A percentile compares a stretch with the other conserved stretches of the same genome.
phyloP scores from a whole-genome alignment of 2,329 filamentous ascomycete species.

The Trichoderma hamatum region DNA sequence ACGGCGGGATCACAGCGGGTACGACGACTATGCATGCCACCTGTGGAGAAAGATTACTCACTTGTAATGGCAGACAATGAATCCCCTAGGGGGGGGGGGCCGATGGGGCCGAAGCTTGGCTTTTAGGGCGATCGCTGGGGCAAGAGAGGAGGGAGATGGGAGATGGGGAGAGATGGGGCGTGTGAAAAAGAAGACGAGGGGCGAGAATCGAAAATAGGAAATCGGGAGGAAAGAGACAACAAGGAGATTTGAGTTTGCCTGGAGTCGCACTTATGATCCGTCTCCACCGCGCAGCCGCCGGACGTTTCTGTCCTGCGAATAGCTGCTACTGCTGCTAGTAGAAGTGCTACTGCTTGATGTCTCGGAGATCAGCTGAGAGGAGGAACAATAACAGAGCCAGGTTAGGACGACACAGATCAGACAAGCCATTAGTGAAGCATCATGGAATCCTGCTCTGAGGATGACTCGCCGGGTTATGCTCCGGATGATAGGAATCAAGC shows the following conservation, averaged over 20 bases:
- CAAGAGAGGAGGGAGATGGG: not conserved
- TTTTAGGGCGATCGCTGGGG: conserved; percentile 22
- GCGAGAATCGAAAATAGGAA: conserved; percentile 1
- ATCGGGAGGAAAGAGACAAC: conserved; percentile 6
- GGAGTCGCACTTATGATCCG: not conserved
- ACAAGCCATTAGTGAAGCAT: not conserved
- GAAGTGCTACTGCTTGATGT: not conserved
- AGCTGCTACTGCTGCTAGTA: not conserved
- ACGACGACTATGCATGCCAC: conserved; percentile 14
- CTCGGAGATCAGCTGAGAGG: not conserved
- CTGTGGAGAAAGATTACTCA: conserved; percentile 1
- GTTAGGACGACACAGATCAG: not conserved
- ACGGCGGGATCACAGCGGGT: conserved; percentile 17
- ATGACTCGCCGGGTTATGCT: not conserved
- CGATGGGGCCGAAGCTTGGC: conserved; percentile 13
- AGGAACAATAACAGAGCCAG: not conserved
- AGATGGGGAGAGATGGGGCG: conserved; percentile 25
- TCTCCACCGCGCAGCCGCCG: not conserved
- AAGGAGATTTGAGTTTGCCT: not conserved
- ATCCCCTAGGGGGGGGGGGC: conserved; percentile 19
- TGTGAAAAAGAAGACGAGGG: conserved; percentile 8
- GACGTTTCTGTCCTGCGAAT: not conserved
- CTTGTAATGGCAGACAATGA: conserved; percentile 10
- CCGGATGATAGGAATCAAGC: not conserved
- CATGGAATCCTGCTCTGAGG: not conserved